Evolutionary conservation across 257 asterid species (phyloP), one percentile per base, ranked within the genome.

Genomic region (Forsythia suspensa): DNA sequence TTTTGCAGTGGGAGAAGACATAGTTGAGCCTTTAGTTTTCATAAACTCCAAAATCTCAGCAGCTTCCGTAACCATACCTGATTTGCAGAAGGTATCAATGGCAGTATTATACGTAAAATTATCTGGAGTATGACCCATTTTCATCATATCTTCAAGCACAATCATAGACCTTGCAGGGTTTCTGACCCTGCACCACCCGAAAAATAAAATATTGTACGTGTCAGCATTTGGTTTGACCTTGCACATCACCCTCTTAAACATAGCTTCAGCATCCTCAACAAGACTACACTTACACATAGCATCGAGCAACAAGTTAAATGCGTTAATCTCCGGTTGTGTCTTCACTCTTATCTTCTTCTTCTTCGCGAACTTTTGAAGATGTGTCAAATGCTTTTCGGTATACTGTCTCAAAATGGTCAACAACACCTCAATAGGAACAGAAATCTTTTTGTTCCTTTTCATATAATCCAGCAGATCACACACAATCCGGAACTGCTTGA

Each of bases 1-100:
- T 86, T 84, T 94, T 15, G 99, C 97, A 0, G 99, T 95, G 44
- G 99, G 99, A 81, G 97, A 89, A 73, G 98, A 93, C 87, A 89
- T 73, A 76, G 97, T 90, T 4, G 97, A 86, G 76, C 98, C 97
- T 5, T 90, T 84, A 20, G 85, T 77, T 80, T 85, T 91, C 99
- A 95, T 95, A 82, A 93, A 95, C 77, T 88, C 90, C 84, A 95
- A 84, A 70, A 95, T 84, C 74, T 87, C 89, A 51, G 83, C 77
- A 76, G 99, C 99, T 78, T 95, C 96, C 6, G 81, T 81, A 70
- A 95, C 80, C 97, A 92, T 92, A 79, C 98, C 98, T 0, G 97
- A 93, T 51, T 83, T 90, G 82, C 99, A 95, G 80, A 91, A 95
- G 0, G 97, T 92, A 76, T 95, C 97, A 34, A 95, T 90, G 29